These are phyloP conservation scores for Nakazawaea anatomiae DNA, from an alignment of 805 yeast genomes.

Conservation along the genomic window DNA sequence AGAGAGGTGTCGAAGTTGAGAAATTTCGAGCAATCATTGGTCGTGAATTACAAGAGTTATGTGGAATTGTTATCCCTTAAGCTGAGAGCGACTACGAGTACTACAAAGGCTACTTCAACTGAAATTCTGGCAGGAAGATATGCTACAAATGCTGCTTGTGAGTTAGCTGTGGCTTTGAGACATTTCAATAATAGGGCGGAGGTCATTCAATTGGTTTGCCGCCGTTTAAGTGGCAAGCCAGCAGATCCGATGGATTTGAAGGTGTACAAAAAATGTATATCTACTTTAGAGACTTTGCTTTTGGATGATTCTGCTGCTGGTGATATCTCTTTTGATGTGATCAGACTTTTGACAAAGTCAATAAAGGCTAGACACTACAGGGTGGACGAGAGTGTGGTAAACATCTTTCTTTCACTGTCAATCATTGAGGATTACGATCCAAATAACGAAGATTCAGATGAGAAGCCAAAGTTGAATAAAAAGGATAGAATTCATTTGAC, in stretches of 20 bases:
- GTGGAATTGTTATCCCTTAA: constrained; percentile 45
- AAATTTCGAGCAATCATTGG: constrained; percentile 73
- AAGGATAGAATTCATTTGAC: constrained; percentile 87
- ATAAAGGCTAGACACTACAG: constrained; percentile 68
- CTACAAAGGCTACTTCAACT: constrained; percentile 24
- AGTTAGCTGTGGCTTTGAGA: constrained; percentile 58
- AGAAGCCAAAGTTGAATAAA: constrained; percentile 55
- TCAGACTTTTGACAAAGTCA: constrained; percentile 62
- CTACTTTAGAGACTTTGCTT: constrained; percentile 64
- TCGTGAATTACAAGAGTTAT: constrained; percentile 62
- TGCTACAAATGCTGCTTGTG: constrained; percentile 76
- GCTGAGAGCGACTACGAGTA: constrained; percentile 25
- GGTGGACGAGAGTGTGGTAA: constrained; percentile 79
- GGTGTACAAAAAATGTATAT: constrained; percentile 53
- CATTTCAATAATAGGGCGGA: constrained; percentile 83
- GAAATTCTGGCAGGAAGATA: constrained; percentile 41
- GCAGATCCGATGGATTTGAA: constrained; percentile 37
- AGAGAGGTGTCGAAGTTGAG: constrained; percentile 77
- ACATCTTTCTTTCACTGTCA: constrained; percentile 62
- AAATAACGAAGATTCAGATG: constrained; percentile 42
- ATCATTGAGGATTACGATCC: constrained; percentile 72
- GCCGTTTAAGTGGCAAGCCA: constrained; percentile 62
- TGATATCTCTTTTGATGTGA: constrained; percentile 68
- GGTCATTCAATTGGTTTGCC: constrained; percentile 57
- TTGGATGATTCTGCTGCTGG: constrained; percentile 77